These are phyloP conservation scores for Aspergillus viridinutans DNA, from an alignment of 2,329 filamentous ascomycete genomes.

Conservation along the genomic window DNA sequence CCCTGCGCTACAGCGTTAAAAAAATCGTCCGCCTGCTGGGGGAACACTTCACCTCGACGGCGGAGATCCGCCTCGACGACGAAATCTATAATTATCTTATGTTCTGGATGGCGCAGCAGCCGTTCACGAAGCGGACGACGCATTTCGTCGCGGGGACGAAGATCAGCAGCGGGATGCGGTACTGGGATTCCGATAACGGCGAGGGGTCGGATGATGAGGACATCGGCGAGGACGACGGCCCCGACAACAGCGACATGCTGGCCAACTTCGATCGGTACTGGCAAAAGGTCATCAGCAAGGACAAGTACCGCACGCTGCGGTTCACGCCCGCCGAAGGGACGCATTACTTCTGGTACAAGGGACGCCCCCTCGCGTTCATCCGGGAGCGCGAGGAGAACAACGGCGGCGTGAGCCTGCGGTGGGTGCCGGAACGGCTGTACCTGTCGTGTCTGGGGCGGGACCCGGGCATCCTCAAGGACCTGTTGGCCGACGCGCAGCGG, in stretches of 20 bases:
- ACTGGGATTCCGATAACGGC: conserved; percentile 25
- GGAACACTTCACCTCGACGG: conserved; percentile 59
- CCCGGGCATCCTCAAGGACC: conserved; percentile 28
- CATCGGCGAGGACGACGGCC: conserved; percentile 13
- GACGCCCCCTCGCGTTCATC: conserved; percentile 46
- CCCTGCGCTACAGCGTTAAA: conserved; percentile 50
- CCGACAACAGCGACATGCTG: conserved; percentile 35
- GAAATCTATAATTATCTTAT: conserved; percentile 71
- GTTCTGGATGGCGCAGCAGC: conserved; percentile 63
- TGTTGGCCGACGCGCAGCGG: conserved; percentile 35
- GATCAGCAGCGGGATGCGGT: conserved; percentile 39
- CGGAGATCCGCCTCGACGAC: conserved; percentile 64
- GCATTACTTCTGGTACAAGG: conserved; percentile 66
- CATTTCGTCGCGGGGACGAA: conserved; percentile 64
- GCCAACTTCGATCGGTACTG: conserved; percentile 40
- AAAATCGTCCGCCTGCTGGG: conserved; percentile 49
- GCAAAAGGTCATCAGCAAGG: conserved; percentile 35
- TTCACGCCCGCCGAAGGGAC: conserved; percentile 66
- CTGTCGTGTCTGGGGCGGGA: conserved; percentile 35
- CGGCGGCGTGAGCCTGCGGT: conserved; percentile 10
- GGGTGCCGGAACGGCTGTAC: conserved; percentile 27
- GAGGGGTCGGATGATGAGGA: conserved; percentile 20
- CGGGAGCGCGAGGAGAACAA: conserved; percentile 26
- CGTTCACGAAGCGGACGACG: conserved; percentile 56
- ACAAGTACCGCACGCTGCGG: conserved; percentile 32